Conservation (phyloP, 768 basidiomycete species). For the Crepidotus variabilis region DNA sequence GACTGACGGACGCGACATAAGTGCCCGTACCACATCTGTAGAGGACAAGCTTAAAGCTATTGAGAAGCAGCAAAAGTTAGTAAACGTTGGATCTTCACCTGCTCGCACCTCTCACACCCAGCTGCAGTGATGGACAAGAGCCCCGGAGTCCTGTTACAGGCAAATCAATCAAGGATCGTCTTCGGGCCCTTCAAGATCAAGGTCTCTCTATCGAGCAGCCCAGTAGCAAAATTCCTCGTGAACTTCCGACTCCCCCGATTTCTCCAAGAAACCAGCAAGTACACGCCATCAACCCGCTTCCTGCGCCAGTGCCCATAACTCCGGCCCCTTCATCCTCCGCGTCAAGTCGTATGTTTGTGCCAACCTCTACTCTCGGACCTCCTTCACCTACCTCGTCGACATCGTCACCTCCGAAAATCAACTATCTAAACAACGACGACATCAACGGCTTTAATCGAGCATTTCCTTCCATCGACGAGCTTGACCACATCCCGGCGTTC, state of each 20-base stretch:
- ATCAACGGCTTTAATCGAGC: constrained; percentile 57
- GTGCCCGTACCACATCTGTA: constrained; percentile 30
- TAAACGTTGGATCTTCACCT: constrained; percentile 8
- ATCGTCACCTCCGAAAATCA: constrained; percentile 46
- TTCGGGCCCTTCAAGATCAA: constrained; percentile 68
- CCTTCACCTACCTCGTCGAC: constrained; percentile 72
- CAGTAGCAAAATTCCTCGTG: constrained; percentile 54
- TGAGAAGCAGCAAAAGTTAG: constrained; percentile 35
- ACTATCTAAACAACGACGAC: constrained; percentile 27
- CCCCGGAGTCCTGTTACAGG: constrained; percentile 41
- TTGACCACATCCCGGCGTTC: constrained; percentile 53
- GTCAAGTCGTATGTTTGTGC: constrained; percentile 64
- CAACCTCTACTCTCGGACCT: constrained; percentile 68
- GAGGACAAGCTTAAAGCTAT: constrained; percentile 45
- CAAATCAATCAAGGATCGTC: constrained; percentile 78
- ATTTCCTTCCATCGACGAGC: constrained; percentile 78
- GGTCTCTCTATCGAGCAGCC: constrained; percentile 59
- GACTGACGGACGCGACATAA: constrained; percentile 37
- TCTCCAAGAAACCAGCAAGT: constrained; percentile 30
- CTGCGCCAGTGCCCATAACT: constrained; percentile 18
- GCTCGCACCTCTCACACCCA: constrained; percentile 10
- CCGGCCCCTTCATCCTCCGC: constrained; percentile 31
- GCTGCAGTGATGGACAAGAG: constrained; percentile 14
- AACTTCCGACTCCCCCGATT: constrained; percentile 36
- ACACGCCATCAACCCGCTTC: constrained; percentile 27